These are phyloP conservation scores for Clarireedia hainanense DNA, from an alignment of 2,329 filamentous ascomycete species.

Conservation along the genomic window DNA sequence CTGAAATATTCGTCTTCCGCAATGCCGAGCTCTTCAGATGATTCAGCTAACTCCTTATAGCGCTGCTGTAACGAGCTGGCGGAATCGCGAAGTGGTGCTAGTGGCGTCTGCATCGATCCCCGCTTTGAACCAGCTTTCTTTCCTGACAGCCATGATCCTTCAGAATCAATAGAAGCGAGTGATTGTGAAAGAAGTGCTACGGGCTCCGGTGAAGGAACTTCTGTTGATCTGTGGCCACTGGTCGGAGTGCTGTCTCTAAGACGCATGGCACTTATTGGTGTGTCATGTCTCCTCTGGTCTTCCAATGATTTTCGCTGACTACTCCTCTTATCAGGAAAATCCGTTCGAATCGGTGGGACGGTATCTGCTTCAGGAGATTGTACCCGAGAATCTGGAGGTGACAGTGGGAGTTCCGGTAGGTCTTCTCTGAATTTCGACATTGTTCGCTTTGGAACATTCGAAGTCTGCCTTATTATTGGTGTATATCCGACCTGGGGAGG, in stretches of 20 bases:
- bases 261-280: slow-evolving; percentile 36
- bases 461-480: slow-evolving; percentile 19
- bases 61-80: slow-evolving; percentile 34
- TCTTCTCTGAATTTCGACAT: slow-evolving; percentile 91
- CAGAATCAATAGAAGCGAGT: slow-evolving; percentile 87
- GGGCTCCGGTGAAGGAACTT: slow-evolving; percentile 45
- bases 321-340: slow-evolving; percentile 19
- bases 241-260: slow-evolving; percentile 37
- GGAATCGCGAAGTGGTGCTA: slow-evolving; percentile 32
- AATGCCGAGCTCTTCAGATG: slow-evolving; percentile 57
- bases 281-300: slow-evolving; percentile 38
- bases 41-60: slow-evolving; percentile 46
- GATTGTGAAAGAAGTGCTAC: slow-evolving; percentile 62
- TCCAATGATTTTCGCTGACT: slow-evolving; percentile 23
- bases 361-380: slow-evolving; percentile 64
- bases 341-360: slow-evolving; percentile 29
- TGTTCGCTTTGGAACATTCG: slow-evolving; percentile 61
- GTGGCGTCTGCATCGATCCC: slow-evolving; percentile 38
- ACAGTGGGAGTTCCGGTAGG: slow-evolving; percentile 75
- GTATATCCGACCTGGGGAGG: slow-evolving; percentile 19
- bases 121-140: slow-evolving; percentile 44
- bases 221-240: slow-evolving; percentile 33
- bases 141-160: slow-evolving; percentile 92
- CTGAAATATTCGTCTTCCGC: slow-evolving; percentile 71
- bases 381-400: slow-evolving; percentile 75